Percentiles rank a stretch among this genome's conserved stretches.
These are phyloP conservation scores for Fusarium goolgardi DNA, from an alignment of 2,329 filamentous ascomycete species.

Conservation along the genomic window DNA sequence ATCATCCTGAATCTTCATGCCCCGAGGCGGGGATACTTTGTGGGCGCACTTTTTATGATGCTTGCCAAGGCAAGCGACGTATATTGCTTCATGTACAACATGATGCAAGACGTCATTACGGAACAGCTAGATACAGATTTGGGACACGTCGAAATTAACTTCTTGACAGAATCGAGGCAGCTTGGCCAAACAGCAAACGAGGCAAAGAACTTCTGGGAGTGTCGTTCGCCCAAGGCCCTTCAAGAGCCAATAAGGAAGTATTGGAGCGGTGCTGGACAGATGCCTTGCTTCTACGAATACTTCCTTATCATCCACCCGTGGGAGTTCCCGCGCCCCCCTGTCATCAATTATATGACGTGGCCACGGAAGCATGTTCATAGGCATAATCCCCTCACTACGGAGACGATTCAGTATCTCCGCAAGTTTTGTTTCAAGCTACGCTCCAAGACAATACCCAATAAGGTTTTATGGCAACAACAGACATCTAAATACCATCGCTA, in stretches of 20 bases:
- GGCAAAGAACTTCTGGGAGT: constrained; percentile 35
- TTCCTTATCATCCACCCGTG: constrained; percentile 5
- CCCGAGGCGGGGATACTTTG: constrained; percentile 22
- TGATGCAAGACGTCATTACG: neutral
- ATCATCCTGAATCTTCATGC: neutral
- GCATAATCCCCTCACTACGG: too few relatives aligned
- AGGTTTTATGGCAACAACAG: neutral
- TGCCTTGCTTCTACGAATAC: constrained; percentile 33
- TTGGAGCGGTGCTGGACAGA: neutral
- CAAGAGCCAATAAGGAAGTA: constrained; percentile 4
- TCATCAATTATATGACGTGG: neutral
- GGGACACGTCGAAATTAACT: constrained; percentile 5
- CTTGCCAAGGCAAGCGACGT: constrained; percentile 24
- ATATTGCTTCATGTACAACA: neutral
- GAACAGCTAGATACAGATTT: neutral
- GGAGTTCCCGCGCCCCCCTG: neutral
- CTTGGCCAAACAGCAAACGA: constrained; percentile 13
- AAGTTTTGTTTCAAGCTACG: neutral
- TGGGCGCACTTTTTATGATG: constrained; percentile 24
- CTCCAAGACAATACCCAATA: neutral
- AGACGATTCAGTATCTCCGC: too few relatives aligned
- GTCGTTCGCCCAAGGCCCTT: constrained; percentile 1
- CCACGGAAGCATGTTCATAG: neutral
- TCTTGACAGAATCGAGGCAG: constrained; percentile 12
- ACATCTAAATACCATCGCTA: too few relatives aligned